A percentile compares a stretch with the other conserved stretches of the same genome.
Conservation (phyloP, 2,329 filamentous ascomycete genomes). For the Trichoderma sp. region DNA sequence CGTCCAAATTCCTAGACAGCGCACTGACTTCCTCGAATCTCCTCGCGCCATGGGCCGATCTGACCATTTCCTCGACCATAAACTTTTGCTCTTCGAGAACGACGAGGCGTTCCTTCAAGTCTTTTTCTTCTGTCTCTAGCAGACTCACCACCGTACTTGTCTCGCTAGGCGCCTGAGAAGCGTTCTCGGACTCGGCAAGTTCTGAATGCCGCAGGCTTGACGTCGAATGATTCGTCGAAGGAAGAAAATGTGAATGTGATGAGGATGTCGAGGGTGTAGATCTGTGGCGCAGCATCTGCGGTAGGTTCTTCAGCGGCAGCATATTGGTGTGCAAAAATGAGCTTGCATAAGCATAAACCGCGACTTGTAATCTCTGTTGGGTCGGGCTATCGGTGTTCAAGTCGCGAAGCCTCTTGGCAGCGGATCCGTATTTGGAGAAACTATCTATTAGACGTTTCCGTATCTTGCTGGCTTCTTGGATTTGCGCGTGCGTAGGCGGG, state of each 20-base stretch:
- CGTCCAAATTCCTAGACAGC: constrained; percentile 75
- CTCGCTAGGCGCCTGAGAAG: constrained; percentile 46
- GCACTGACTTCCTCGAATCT: constrained; percentile 86
- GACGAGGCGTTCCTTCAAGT: constrained; percentile 73
- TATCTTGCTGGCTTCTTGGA: constrained; percentile 82
- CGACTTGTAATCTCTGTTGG: constrained; percentile 73
- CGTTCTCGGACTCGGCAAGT: constrained; percentile 46
- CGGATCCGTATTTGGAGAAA: constrained; percentile 82
- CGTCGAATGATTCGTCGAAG: constrained; percentile 37
- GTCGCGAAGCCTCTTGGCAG: constrained; percentile 77
- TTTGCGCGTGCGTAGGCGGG: constrained; percentile 60
- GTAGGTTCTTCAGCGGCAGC: constrained; percentile 77
- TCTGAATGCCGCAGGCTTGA: constrained; percentile 48
- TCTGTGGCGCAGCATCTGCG: constrained; percentile 57
- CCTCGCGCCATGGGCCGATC: constrained; percentile 68
- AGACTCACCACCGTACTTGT: constrained; percentile 53
- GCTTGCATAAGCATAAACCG: constrained; percentile 78
- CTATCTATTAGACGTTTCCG: constrained; percentile 87
- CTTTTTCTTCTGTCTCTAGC: constrained; percentile 80
- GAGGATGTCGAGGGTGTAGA: constrained; percentile 33
- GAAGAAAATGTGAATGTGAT: constrained; percentile 32
- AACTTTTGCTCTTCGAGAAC: constrained; percentile 90
- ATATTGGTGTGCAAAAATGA: constrained; percentile 86
- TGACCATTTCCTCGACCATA: constrained; percentile 83
- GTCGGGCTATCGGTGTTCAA: constrained; percentile 69